Base-by-base conservation (phyloP, 2,329 filamentous ascomycete genomes). In the Penicillium freii region DNA sequence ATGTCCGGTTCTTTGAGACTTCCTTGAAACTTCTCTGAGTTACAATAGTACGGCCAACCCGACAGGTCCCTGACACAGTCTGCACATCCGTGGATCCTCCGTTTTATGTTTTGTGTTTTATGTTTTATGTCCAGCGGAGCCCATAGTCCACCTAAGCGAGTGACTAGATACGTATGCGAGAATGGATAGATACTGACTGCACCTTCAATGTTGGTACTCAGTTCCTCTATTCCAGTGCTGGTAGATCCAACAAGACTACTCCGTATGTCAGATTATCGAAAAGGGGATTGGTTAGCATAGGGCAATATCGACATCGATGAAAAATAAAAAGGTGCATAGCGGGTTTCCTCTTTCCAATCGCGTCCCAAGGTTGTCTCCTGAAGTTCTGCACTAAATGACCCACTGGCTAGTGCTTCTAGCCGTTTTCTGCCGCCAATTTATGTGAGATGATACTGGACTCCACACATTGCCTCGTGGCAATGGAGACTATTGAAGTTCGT, bases 321-420 rank as follows among this genome's bases (percentile, higher is more conserved):
- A 27, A 52, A 29, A 40, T 1, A 23, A 23, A 23, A n/a, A n/a
- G n/a, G 23, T 23, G 23, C 23, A 13, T 42, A 36, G 33, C 23
- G 31, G 19, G 21, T 38, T 39, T 44, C 43, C 31, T 13, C 39
- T 29, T 51, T 6, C 25, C 29, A 36, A 38, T 45, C 13, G 29
- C 19, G 33, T 44, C 15, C 31, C 23, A 44, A 25, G 58, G 66
- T 62, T 57, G 61, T 59, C 62, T 62, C 61, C 61, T 58, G 55
- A 62, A 61, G 47, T 58, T 58, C 52, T 57, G 34, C 54, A 45
- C 50, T 46, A 44, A 40, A 44, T 43, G 64, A 61, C 64, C 68
- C 68, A 70, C 67, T 36, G 25, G 57, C 66, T 70, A 70, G 63
- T 69, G 61, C 46, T 62, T 65, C 57, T 70, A 69, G 63, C 61